Evolutionary conservation across 2,329 filamentous ascomycete genomes (phyloP), one percentile per base, ranked within the genome.

Genomic region (Epicoccum sorghinum): DNA sequence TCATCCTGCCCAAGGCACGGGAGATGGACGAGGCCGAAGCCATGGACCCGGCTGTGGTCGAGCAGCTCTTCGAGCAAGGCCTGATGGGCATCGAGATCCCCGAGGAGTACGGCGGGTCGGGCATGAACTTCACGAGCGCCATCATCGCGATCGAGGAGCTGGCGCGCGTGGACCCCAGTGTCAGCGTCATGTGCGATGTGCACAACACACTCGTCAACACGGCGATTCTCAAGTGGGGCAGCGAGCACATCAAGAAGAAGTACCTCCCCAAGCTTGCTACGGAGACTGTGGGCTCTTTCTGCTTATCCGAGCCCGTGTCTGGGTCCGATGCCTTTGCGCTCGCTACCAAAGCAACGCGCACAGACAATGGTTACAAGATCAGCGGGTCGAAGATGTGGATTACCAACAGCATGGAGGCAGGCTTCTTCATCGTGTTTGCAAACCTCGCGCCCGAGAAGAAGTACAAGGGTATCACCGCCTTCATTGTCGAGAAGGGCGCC

Each of bases 311-410:
- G 80, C 93, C 93, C 5, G 89, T 89, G 1, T 96, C 91, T 22
- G 95, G 95, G 22, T 96, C 92, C 0, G 95, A 99, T 73, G 95
- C 95, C 36, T 99, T 99, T 72, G 96, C 96, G 1, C 83, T 99
- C 61, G 89, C 91, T 64, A 98, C 95, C 52, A 93, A 91, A 75
- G 95, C 95, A 38, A 87, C 86, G 53, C 90, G 93, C 81, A 95
- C 91, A 0, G 82, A 86, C 22, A 84, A 87, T 61, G 92, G 93
- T 30, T 99, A 93, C 81, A 88, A 83, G 77, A 89, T 99, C 76
- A 89, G 86, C 57, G 95, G 95, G 44, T 87, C 86, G 76, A 99
- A 99, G 85, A 99, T 99, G 95, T 99, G 95, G 95, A 99, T 99
- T 78, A 99, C 95, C 60, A 99, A 99, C 83, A 89, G 90, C 45